Evolutionary conservation across 208 protist genomes (phyloP).

Genomic region (Wallacemonas rigidus): DNA sequence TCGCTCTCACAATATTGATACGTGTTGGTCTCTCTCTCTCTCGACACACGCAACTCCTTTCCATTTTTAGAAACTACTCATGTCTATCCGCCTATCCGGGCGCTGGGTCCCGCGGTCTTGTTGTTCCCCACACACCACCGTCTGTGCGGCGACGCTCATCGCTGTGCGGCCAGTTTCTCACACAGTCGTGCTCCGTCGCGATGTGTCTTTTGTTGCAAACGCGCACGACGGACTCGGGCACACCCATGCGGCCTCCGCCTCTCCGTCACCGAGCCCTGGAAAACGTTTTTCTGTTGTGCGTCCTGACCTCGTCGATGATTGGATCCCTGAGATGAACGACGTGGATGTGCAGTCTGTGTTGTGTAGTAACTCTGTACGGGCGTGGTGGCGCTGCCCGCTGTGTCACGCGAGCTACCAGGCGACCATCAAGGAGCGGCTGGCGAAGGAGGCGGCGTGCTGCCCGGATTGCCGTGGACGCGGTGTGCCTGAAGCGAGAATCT

Average conservation of each 20-base stretch:
- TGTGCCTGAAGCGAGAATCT: not conserved
- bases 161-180: too few relatives aligned
- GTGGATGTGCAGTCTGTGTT: conserved; percentile 51
- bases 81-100: too few relatives aligned
- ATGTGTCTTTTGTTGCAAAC: too few relatives aligned
- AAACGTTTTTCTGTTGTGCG: conserved; percentile 56
- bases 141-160: too few relatives aligned
- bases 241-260: not conserved
- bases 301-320: conserved; percentile 79
- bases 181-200: too few relatives aligned
- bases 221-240: not conserved
- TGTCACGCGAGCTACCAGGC: conserved; percentile 58
- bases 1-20: too few relatives aligned
- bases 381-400: conserved; percentile 60
- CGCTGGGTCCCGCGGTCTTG: too few relatives aligned
- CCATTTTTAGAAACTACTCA: too few relatives aligned
- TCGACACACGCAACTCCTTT: too few relatives aligned
- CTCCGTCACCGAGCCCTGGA: not conserved
- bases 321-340: conserved; percentile 83
- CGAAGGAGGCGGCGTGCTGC: conserved; percentile 36
- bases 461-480: conserved; percentile 41
- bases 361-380: conserved; percentile 27
- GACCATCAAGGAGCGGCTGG: conserved; percentile 53
- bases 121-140: too few relatives aligned
- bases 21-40: too few relatives aligned